Conservation (phyloP, 352 stramenopile species). For the Globisporangium splendens region DNA sequence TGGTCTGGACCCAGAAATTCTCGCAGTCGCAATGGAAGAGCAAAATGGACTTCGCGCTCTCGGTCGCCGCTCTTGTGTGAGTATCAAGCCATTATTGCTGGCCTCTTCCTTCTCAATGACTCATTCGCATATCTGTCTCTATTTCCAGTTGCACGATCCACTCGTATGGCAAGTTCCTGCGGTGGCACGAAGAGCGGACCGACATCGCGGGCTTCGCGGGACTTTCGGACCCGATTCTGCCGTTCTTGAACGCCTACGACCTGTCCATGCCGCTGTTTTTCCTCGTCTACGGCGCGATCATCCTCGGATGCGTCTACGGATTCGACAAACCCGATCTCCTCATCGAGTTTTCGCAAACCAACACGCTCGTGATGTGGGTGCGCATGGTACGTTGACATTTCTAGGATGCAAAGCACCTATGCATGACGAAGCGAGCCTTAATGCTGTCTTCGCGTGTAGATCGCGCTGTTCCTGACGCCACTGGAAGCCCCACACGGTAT, state of each 20-base stretch:
- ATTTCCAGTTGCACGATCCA: constrained; percentile 20
- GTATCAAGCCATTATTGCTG: not conserved
- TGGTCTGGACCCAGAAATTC: constrained; percentile 9
- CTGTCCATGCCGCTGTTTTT: constrained; percentile 26
- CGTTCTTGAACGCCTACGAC: constrained; percentile 18
- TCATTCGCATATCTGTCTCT: not conserved
- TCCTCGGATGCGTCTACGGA: constrained; percentile 21
- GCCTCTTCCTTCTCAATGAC: not conserved
- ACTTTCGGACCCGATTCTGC: constrained; percentile 28
- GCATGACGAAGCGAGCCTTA: too few species aligned
- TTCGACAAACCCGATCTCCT: constrained; percentile 31
- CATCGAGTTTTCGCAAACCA: constrained; percentile 28
- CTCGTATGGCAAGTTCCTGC: constrained; percentile 25
- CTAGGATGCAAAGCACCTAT: not conserved
- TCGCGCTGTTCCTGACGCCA: constrained; percentile 29
- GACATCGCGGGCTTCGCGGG: constrained; percentile 23
- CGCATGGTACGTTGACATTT: constrained; percentile 21
- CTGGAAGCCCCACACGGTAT: constrained; percentile 23
- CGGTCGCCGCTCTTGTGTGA: constrained; percentile 7
- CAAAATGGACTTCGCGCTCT: constrained; percentile 3
- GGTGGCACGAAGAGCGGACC: constrained; percentile 27
- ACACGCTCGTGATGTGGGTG: constrained; percentile 29
- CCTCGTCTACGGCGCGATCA: constrained; percentile 28
- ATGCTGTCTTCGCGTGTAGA: not conserved
- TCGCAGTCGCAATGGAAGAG: not conserved